Base-by-base conservation (phyloP, 2,329 filamentous ascomycete genomes). In the Dothideomycetes sp. region DNA sequence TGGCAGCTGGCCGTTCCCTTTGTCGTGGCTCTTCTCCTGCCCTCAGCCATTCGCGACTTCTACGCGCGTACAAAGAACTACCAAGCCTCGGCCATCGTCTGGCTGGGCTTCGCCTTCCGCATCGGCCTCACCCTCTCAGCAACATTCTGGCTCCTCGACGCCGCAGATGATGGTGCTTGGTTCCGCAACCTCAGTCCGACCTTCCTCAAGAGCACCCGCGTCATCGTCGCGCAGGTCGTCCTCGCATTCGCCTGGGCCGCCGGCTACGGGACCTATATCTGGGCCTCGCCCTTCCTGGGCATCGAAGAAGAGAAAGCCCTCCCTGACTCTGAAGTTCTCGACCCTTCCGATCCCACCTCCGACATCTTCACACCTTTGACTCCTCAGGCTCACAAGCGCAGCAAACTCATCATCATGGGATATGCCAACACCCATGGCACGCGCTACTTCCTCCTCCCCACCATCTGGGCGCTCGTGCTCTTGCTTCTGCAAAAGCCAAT, bases 361-460 rank as follows among this genome's bases (percentile, higher is more conserved):
- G 57, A 60, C 32, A 51, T 58, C 41, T 55, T 66, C 43, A 58
- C 62, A 49, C 60, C 17, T 49, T 58, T 42, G 22, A 52, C 52
- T 31, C 50, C 48, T 5, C 48, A 42, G 17, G 51, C 52, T 1
- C 50, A 68, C 4, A 14, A 40, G 16, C 49, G 51, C 14, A 47
- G 50, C 29, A 59, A 57, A 41, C 47, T 59, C 31, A 77, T 95
- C 44, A 84, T 82, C 22, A 82, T 95, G 44, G 91, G 91, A 33
- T 96, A 93, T 61, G 84, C 81, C 47, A 98, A 98, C 55, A 77
- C 85, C n/a, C 81, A 94, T 54, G 91, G 91, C 42, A 82, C 85
- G 1, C 81, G 89, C 19, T 96, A 93, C 62, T 79, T 94, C 49
- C 69, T 96, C 24, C 72, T 96, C 5, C 74, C 87, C 3, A 69